Evolutionary conservation across 2,329 filamentous ascomycete genomes (phyloP).

Genomic region (Diplodia intermedia): DNA sequence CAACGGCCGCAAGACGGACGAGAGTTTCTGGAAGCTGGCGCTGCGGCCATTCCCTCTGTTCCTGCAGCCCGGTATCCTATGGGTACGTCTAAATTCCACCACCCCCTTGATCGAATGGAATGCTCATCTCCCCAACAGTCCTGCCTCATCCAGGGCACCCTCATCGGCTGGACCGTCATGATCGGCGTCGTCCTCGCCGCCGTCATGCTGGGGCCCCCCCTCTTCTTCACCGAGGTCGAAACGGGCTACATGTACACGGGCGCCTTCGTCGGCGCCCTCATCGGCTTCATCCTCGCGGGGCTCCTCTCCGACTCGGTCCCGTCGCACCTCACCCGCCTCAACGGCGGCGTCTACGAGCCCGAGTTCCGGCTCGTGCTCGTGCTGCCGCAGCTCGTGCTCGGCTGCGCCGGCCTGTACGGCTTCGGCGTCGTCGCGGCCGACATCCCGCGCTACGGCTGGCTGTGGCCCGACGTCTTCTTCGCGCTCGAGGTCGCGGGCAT

Average conservation of each 20-base stretch:
- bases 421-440: conserved; percentile 77
- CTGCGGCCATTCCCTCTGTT: conserved; percentile 82
- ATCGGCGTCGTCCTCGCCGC: conserved; percentile 84
- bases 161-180: conserved; percentile 96
- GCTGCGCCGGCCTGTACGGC: conserved; percentile 79
- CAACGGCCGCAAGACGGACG: conserved; percentile 81
- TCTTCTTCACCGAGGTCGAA: conserved; percentile 80
- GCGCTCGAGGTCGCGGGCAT: conserved; percentile 84
- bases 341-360: conserved; percentile 66
- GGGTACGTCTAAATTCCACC: conserved; percentile 52
- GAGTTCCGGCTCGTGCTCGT: conserved; percentile 80
- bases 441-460: conserved; percentile 69
- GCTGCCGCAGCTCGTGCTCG: conserved; percentile 79
- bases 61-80: conserved; percentile 83
- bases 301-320: conserved; percentile 75
- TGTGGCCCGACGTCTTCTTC: conserved; percentile 81
- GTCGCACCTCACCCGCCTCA: conserved; percentile 72
- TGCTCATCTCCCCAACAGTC: conserved; percentile 42
- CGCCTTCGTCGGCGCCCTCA: conserved; percentile 80
- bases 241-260: conserved; percentile 89
- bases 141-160: conserved; percentile 80
- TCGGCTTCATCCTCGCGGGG: conserved; percentile 79
- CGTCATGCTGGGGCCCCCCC: conserved; percentile 79
- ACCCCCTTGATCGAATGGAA: background rate
- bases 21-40: conserved; percentile 70